A percentile compares a stretch with the other conserved stretches of the same genome.
Conservation (phyloP, 495 filamentous ascomycete genomes). For the Xylaria nigripes region DNA sequence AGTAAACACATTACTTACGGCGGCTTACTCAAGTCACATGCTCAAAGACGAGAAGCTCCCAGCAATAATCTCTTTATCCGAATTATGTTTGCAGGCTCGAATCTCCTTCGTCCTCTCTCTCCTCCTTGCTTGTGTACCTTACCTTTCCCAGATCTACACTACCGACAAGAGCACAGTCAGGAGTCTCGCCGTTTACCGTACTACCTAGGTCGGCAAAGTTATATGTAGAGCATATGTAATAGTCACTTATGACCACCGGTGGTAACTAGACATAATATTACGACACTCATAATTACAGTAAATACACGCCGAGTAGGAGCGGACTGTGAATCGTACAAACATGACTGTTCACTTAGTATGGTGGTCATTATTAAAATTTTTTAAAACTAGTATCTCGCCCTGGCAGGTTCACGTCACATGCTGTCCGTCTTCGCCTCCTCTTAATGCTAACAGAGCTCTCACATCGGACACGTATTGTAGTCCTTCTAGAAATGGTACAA, state of each 20-base stretch:
- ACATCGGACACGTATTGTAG: conserved; percentile 96
- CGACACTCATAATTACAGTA: neutral
- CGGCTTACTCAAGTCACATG: too few species aligned
- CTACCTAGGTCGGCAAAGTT: neutral
- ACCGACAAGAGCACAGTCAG: neutral
- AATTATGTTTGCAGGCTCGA: neutral
- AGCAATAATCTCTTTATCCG: neutral
- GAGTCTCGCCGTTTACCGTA: neutral
- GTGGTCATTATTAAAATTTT: conserved; percentile 13
- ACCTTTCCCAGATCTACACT: neutral
- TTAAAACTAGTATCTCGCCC: conserved; percentile 11
- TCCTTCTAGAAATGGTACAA: conserved; percentile 89
- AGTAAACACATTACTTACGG: too few species aligned
- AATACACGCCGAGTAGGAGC: neutral
- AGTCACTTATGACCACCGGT: too few species aligned
- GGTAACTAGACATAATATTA: neutral
- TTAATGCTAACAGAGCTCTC: conserved; percentile 74
- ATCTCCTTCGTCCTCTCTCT: neutral
- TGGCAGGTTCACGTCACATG: conserved; percentile 20
- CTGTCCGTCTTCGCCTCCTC: conserved; percentile 69
- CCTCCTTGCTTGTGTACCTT: neutral
- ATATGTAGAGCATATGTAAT: neutral
- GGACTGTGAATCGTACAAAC: neutral
- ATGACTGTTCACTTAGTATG: conserved; percentile 6
- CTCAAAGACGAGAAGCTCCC: neutral